These are phyloP conservation scores for Fusarium irregulare DNA, from an alignment of 2,329 filamentous ascomycete species.

Conservation along the genomic window DNA sequence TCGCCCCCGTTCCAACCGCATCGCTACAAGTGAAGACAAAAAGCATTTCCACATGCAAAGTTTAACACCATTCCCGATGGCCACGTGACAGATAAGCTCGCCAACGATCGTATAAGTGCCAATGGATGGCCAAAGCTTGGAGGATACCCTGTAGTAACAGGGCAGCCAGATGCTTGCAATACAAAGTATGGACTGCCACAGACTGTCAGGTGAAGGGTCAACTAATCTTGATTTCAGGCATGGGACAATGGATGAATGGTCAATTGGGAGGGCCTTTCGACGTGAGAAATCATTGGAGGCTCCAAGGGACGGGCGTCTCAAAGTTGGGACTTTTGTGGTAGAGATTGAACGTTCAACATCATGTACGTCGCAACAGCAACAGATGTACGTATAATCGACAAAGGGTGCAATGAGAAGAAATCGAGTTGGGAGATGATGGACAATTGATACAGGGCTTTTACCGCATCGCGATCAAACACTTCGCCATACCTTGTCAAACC, in stretches of 20 bases:
- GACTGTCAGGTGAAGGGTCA: no score
- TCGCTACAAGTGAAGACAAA: conserved; percentile 19
- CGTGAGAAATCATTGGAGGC: not conserved
- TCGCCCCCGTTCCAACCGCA: not conserved
- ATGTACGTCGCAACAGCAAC: no score
- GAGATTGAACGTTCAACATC: not conserved
- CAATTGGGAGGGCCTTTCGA: no score
- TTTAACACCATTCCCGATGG: conserved; percentile 16
- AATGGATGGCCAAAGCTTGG: not conserved
- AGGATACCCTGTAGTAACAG: not conserved
- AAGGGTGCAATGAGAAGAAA: not conserved
- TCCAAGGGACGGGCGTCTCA: not conserved
- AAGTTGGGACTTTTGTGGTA: not conserved
- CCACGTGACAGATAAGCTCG: conserved; percentile 20
- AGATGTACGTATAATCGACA: not conserved
- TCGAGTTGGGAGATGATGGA: not conserved
- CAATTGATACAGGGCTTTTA: not conserved
- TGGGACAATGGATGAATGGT: not conserved
- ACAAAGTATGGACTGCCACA: not conserved
- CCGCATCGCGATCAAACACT: not conserved
- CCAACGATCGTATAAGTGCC: conserved; percentile 9
- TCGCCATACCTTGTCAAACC: not conserved
- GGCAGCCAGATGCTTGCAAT: not conserved
- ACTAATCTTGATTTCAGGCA: not conserved
- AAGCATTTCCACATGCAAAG: conserved; percentile 4